Evolutionary conservation across 2,329 filamentous ascomycete genomes (phyloP), one percentile per base, ranked within the genome.

Genomic region (Cladophialophora bantiana): DNA sequence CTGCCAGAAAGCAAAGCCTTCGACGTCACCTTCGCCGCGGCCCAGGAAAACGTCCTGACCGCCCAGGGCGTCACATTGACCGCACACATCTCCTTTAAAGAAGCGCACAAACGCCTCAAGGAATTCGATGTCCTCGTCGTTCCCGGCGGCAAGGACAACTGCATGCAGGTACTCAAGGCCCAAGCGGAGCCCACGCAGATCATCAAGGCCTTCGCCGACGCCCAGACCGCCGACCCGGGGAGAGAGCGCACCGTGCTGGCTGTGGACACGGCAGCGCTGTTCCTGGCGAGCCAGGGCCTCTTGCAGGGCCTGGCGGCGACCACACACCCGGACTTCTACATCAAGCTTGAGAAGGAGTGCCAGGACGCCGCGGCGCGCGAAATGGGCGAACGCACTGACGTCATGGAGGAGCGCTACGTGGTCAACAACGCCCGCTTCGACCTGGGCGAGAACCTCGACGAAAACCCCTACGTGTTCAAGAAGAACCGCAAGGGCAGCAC

Each of bases 391-490:
- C 89, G 91, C 75, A 93, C 91, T 74, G 91, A 95, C 75, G 90
- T 95, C 70, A 86, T 94, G 75, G 91, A 95, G 75, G 85, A 85
- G 75, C 86, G 92, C 75, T 96, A 95, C 77, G 92, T 96, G 20
- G 92, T 96, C 78, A 96, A 96, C 84, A 95, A 96, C 80, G 89
- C 93, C 67, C 90, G 92, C 73, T 96, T 94, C 78, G 92, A 95
- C 74, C 83, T 95, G 52, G 85, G 84, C 72, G 90, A 90, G 68
- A 88, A 94, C 75, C 88, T 91, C 75, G 90, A 94, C 69, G 89
- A 93, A 79, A 94, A 92, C 79, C 91, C 91, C 36, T 94, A 94
- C 80, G 89, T 95, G 77, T 86, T 91, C 74, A 88, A 86, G 82
- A 91, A 90, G 84, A 72, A 83, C 84, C 83, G 85, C 71, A 86